Base-by-base conservation (phyloP, 2,329 filamentous ascomycete genomes). In the Arthrocladium fulminans region DNA sequence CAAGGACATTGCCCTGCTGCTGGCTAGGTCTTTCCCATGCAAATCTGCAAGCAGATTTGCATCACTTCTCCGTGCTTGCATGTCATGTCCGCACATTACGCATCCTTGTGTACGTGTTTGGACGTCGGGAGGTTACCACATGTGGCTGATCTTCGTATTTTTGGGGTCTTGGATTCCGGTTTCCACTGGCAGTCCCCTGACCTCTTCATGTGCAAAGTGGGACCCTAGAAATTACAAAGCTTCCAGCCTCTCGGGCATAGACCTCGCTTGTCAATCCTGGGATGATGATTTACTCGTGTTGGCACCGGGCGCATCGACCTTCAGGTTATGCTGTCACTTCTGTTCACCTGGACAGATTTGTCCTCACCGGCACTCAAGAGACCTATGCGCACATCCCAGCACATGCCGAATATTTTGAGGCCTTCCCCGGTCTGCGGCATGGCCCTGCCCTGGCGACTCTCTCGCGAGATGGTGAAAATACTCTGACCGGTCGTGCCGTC, bases 361-460 rank as follows among this genome's bases (percentile, higher is more conserved):
- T 98, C 92, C 75, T 97, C 89, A 13, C 90, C 88, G 37, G 75
- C 88, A 61, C 86, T 94, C 38, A 96, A 84, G 63, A 98, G 90
- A 1, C 92, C 94, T 62, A 94, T 80, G 5, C 81, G 78, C 63
- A 75, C 73, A 66, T 96, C 86, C 92, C 92, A 98, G 51, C 74
- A 77, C 3, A 97, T 86, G 27, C 80, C 79, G 65, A 97, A 87
- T 42, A 98, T 88, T 76, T 97, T 97, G 53, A 83, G 79, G 20
- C 88, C 88, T 51, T 92, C 86, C 1, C 89, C 89, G 6, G 80
- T 83, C 34, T 81, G 73, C 13, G 74, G 75, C 61, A 77, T 78
- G 60, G 80, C 79, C 63, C 79, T 79, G 51, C 77, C 74, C 62
- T 80, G 79, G 52, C 76, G 72, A 64, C 81, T 84, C 67, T 92